phyloP scores from a whole-genome alignment of 495 filamentous ascomycete species.

The Trypethelium eluteriae region DNA sequence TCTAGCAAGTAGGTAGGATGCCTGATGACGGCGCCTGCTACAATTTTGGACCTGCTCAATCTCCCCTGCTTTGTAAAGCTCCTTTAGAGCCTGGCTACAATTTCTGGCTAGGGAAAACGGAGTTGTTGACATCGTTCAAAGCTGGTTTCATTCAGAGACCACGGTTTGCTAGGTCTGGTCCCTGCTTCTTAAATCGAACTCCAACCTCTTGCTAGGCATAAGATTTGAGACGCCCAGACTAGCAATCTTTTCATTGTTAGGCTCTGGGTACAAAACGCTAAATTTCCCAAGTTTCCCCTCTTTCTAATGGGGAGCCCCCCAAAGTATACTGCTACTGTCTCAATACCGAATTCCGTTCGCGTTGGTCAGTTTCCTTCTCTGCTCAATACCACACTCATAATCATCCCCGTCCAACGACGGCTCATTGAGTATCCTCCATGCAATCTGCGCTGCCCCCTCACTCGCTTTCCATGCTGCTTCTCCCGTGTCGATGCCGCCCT shows the following conservation, averaged over 20 bases:
- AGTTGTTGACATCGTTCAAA: no score
- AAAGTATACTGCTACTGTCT: not conserved
- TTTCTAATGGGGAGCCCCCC: not conserved
- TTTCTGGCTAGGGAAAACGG: no score
- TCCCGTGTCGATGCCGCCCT: not conserved
- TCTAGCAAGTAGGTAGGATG: not conserved
- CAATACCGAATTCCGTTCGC: not conserved
- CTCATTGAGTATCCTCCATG: not conserved
- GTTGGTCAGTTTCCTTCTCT: not conserved
- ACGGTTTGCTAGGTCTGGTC: no score
- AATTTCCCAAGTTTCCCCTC: not conserved
- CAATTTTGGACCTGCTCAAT: not conserved
- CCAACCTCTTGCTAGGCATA: no score
- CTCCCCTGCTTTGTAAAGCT: not conserved
- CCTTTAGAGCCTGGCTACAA: no score
- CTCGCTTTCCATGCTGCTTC: not conserved
- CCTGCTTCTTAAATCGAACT: no score
- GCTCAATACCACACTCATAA: not conserved
- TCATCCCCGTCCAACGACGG: not conserved
- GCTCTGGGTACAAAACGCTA: no score
- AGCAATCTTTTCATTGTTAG: no score
- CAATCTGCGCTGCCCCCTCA: not conserved
- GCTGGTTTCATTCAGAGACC: no score
- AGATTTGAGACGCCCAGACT: no score
- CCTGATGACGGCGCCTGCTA: not conserved